A percentile compares a stretch with the other conserved stretches of the same genome.
Conservation (phyloP, 2,329 filamentous ascomycete genomes). For the Cryphonectria radicalis region DNA sequence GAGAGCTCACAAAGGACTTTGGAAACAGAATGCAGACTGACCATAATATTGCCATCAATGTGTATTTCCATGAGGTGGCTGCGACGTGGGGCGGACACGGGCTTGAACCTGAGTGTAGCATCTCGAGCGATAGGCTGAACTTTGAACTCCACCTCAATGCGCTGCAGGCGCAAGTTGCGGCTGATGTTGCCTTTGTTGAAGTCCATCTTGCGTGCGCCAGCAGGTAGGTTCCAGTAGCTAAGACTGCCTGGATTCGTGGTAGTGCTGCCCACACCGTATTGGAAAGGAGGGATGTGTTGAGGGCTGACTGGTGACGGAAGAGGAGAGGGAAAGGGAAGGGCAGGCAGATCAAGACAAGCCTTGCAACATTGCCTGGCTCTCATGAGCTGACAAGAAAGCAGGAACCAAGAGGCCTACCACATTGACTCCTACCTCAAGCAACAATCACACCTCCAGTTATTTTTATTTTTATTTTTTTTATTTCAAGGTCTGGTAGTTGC, state of each 20-base stretch:
- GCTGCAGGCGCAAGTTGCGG: constrained; percentile 8
- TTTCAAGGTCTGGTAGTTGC: neutral
- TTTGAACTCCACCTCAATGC: constrained; percentile 4
- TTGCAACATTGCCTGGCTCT: neutral
- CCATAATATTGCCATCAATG: constrained; percentile 23
- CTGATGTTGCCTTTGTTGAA: neutral
- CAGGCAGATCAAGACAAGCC: neutral
- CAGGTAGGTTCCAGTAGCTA: neutral
- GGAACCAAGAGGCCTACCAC: neutral
- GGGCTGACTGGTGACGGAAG: neutral
- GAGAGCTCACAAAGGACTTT: too few species aligned
- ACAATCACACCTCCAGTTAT: neutral
- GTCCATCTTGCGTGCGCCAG: neutral
- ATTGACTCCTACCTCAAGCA: too few species aligned
- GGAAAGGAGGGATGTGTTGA: neutral
- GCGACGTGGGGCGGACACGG: neutral
- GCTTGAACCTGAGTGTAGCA: constrained; percentile 17
- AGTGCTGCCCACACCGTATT: neutral
- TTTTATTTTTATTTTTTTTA: neutral
- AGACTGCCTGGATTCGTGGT: neutral
- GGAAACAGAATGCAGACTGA: neutral
- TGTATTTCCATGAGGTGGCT: constrained; percentile 23
- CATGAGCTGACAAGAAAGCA: neutral
- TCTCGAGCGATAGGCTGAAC: constrained; percentile 7
- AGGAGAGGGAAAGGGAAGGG: neutral